Conservation (phyloP, 768 basidiomycete species). For the Naematelia aurantialba region DNA sequence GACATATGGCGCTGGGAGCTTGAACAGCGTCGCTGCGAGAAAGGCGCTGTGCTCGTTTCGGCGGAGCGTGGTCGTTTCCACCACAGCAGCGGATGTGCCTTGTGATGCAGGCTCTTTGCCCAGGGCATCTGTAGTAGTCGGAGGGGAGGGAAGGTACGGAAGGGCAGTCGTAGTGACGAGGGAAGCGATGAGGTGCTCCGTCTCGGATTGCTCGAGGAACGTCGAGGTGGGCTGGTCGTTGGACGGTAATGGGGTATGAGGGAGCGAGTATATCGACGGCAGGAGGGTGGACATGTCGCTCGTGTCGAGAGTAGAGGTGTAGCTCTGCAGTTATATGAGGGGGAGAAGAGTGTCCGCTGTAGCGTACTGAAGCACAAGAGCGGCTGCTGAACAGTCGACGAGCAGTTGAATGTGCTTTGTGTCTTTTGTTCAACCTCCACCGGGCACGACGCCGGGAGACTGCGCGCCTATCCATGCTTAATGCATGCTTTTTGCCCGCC, state of each 20-base stretch:
- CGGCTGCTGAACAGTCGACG: too few relatives aligned
- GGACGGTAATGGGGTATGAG: conserved; percentile 24
- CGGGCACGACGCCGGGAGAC: too few relatives aligned
- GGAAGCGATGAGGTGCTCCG: conserved; percentile 44
- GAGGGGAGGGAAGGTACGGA: neutral
- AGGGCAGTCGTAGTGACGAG: conserved; percentile 21
- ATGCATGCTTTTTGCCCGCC: too few relatives aligned
- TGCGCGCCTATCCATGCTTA: too few relatives aligned
- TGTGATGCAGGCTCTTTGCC: neutral
- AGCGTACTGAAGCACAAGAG: too few relatives aligned
- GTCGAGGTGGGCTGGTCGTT: conserved; percentile 67
- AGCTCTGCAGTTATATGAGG: too few relatives aligned
- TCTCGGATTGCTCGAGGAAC: conserved; percentile 64
- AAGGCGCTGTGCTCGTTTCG: conserved; percentile 70
- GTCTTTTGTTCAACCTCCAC: too few relatives aligned
- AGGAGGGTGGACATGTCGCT: conserved; percentile 24
- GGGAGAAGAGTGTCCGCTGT: too few relatives aligned
- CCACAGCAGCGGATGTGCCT: conserved; percentile 1
- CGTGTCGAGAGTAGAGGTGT: too few relatives aligned
- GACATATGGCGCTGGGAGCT: conserved; percentile 72
- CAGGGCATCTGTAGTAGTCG: neutral
- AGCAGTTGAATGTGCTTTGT: too few relatives aligned
- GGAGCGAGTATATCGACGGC: conserved; percentile 41
- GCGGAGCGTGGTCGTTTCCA: conserved; percentile 52
- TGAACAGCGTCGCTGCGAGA: conserved; percentile 67